A percentile compares a stretch with the other conserved stretches of the same genome.
Evolutionary conservation across 129 eudicot genomes (phyloP).

Genomic region (Flaveria sonorensis): DNA sequence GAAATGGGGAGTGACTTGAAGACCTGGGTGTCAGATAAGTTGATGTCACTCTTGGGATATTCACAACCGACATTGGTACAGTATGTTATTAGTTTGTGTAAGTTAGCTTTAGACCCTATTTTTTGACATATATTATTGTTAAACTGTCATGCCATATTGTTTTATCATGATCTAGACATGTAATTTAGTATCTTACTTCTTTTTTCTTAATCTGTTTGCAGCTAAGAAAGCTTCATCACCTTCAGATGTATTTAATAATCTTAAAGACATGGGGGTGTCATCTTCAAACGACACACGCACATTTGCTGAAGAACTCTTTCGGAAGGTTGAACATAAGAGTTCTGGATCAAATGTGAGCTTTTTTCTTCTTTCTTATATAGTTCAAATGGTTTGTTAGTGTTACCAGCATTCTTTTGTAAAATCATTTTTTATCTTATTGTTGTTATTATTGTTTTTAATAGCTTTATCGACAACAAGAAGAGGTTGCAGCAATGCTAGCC

Average conservation of each 20-base stretch:
- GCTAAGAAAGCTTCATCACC: conserved; percentile 89
- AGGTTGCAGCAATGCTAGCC: conserved; percentile 76
- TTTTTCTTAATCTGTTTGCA: conserved; percentile 36
- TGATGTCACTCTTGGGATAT: conserved; percentile 81
- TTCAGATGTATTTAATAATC: conserved; percentile 51
- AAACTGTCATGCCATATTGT: not conserved
- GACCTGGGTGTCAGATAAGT: conserved; percentile 85
- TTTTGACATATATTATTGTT: conserved; percentile 1
- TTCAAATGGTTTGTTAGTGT: not conserved
- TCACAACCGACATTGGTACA: conserved; percentile 82
- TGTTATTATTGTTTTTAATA: conserved; percentile 26
- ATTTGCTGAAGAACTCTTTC: conserved; percentile 73
- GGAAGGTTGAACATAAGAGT: conserved; percentile 56
- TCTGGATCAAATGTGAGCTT: conserved; percentile 65
- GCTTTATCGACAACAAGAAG: conserved; percentile 80
- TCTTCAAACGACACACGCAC: conserved; percentile 51
- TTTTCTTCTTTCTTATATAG: not conserved
- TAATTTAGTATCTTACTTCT: not conserved
- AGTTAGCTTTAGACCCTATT: conserved; percentile 24
- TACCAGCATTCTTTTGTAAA: not conserved
- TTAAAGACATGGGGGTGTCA: conserved; percentile 62
- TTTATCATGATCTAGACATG: not conserved
- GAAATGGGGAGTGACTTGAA: conserved; percentile 73
- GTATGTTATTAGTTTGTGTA: conserved; percentile 75
- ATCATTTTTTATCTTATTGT: not conserved